A percentile compares a stretch with the other conserved stretches of the same genome.
phyloP scores from a whole-genome alignment of 805 yeast genomes.

The Brettanomyces sp. region DNA sequence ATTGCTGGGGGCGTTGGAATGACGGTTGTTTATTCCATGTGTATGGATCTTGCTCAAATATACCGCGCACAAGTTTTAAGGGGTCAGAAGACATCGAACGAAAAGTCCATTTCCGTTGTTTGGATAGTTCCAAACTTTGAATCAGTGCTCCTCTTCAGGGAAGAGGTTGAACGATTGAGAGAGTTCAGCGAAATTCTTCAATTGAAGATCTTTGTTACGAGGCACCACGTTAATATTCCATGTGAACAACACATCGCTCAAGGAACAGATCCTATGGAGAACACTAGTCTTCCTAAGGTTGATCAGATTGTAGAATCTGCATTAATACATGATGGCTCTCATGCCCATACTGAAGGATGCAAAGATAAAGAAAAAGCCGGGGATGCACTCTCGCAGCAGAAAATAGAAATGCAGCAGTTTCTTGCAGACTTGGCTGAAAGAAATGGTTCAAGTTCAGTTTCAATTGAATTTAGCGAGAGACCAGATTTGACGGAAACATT shows the following conservation, averaged over 20 bases:
- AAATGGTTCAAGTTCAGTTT: conserved; percentile 10
- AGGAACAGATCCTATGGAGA: too few relatives aligned
- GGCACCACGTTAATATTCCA: conserved; percentile 5
- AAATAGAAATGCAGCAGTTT: conserved; percentile 8
- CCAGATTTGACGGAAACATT: conserved; percentile 19
- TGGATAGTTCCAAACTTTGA: conserved; percentile 26
- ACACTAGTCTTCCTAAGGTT: background rate
- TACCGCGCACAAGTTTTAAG: conserved; percentile 21
- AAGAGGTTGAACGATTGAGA: conserved; percentile 19
- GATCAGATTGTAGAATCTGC: background rate
- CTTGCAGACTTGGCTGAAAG: conserved; percentile 11
- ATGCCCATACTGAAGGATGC: background rate
- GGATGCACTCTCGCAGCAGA: conserved; percentile 2
- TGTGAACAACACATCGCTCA: background rate
- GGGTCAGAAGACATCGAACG: conserved; percentile 11
- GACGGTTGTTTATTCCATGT: conserved; percentile 45
- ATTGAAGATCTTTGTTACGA: conserved; percentile 22
- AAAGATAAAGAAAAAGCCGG: background rate
- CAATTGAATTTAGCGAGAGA: conserved; percentile 15
- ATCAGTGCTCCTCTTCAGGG: conserved; percentile 19
- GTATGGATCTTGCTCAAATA: conserved; percentile 28
- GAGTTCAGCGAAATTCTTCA: conserved; percentile 17
- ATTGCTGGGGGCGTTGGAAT: conserved; percentile 62
- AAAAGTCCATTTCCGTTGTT: conserved; percentile 17
- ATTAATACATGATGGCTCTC: background rate